phyloP scores from a whole-genome alignment of 2,329 filamentous ascomycete species.

The Keithomyces neogunnii region DNA sequence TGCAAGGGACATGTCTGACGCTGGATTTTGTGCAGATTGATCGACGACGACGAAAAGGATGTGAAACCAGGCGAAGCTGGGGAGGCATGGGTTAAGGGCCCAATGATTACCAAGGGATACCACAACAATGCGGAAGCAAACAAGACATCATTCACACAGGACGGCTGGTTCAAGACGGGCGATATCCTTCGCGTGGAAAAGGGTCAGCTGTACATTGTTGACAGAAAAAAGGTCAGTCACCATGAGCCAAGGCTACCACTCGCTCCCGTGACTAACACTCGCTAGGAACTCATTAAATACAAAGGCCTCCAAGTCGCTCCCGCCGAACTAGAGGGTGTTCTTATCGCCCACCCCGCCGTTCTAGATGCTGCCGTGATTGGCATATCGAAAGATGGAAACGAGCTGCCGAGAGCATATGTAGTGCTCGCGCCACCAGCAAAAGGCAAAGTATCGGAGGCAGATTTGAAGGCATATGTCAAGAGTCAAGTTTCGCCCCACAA shows the following conservation, averaged over 20 bases:
- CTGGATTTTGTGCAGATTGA: constrained; percentile 16
- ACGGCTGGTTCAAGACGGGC: constrained; percentile 68
- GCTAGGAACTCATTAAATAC: constrained; percentile 46
- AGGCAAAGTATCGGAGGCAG: constrained; percentile 16
- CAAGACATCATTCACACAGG: constrained; percentile 41
- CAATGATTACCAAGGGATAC: constrained; percentile 65
- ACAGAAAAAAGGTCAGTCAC: constrained; percentile 56
- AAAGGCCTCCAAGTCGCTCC: constrained; percentile 60
- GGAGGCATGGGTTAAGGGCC: constrained; percentile 61
- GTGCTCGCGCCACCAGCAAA: constrained; percentile 16
- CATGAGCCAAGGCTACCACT: background rate
- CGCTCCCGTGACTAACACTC: background rate
- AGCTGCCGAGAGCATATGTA: constrained; percentile 38
- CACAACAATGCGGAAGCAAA: constrained; percentile 61
- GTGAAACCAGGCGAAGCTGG: constrained; percentile 36
- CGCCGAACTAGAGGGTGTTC: constrained; percentile 49
- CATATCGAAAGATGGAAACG: constrained; percentile 34
- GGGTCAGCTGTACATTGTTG: constrained; percentile 69
- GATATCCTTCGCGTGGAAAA: constrained; percentile 67
- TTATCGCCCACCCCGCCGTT: constrained; percentile 32
- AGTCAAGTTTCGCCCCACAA: constrained; percentile 45
- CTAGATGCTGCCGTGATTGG: constrained; percentile 55
- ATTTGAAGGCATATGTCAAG: constrained; percentile 18
- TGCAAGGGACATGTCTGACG: background rate
- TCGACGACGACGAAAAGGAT: constrained; percentile 31